A percentile compares a stretch with the other conserved stretches of the same genome.
Evolutionary conservation across 306 rosid genomes (phyloP).

Genomic region (Quercus wislizeni): DNA sequence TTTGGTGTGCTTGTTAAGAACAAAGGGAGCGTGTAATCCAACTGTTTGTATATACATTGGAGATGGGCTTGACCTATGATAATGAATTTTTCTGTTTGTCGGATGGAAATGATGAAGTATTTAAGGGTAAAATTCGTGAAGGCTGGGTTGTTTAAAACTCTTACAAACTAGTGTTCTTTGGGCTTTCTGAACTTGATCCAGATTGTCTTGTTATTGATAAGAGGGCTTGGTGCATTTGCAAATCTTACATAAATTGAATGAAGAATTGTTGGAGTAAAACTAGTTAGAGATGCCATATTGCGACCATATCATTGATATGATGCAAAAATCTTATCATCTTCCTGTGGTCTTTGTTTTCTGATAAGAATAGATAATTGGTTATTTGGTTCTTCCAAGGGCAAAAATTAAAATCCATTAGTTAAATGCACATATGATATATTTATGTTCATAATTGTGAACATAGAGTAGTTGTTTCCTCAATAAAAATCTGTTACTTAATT

Average conservation of each 20-base stretch:
- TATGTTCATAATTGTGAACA: too few relatives aligned
- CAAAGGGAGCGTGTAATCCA: too few relatives aligned
- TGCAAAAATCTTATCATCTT: neutral
- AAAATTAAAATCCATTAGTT: neutral
- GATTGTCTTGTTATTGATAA: neutral
- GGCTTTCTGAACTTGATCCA: neutral
- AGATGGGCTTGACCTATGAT: neutral
- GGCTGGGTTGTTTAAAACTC: neutral
- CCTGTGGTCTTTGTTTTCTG: neutral
- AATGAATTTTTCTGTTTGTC: neutral
- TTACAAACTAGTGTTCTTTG: neutral
- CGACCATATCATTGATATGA: neutral
- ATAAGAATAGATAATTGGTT: neutral
- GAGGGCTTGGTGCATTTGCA: neutral
- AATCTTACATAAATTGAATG: neutral
- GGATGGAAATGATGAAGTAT: neutral
- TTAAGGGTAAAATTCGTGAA: neutral
- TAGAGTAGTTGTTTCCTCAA: too few relatives aligned
- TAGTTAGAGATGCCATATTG: neutral
- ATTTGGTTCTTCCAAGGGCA: neutral
- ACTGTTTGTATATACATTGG: neutral
- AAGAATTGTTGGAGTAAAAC: neutral
- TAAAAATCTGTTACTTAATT: too few relatives aligned
- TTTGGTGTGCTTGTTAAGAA: too few relatives aligned
- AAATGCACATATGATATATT: neutral